phyloP scores from a whole-genome alignment of 2,329 filamentous ascomycete genomes.

The Metarhizium guizhouense region DNA sequence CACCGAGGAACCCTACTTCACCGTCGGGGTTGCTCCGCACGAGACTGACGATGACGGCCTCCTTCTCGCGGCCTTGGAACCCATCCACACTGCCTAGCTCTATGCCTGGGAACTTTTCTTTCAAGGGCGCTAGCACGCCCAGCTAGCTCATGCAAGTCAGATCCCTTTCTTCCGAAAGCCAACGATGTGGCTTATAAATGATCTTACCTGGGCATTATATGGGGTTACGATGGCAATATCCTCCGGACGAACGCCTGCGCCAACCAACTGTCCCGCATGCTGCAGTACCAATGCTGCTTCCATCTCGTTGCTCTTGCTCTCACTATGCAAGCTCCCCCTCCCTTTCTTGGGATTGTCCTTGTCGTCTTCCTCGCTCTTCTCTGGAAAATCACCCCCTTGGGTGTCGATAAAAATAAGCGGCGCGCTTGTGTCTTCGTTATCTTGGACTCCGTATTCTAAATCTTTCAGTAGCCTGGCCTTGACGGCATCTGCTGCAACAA shows the following conservation, averaged over 20 bases:
- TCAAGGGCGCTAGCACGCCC: constrained; percentile 68
- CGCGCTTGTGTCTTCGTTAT: constrained; percentile 79
- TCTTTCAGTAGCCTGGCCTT: constrained; percentile 66
- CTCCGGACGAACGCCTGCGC: constrained; percentile 67
- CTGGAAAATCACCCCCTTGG: constrained; percentile 85
- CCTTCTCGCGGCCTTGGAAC: constrained; percentile 95
- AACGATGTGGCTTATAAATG: background rate
- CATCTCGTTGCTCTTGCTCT: constrained; percentile 85
- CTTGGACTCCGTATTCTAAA: constrained; percentile 66
- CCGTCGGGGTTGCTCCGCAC: constrained; percentile 81
- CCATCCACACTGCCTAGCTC: constrained; percentile 96
- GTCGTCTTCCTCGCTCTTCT: constrained; percentile 69
- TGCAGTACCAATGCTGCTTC: constrained; percentile 73
- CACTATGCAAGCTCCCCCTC: constrained; percentile 35
- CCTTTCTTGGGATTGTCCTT: constrained; percentile 34
- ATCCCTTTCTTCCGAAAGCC: background rate
- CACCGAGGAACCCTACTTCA: constrained; percentile 87
- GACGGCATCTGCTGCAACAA: constrained; percentile 74
- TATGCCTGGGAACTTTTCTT: constrained; percentile 72
- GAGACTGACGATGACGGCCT: constrained; percentile 87
- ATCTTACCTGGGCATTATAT: constrained; percentile 77
- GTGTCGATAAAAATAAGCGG: constrained; percentile 93
- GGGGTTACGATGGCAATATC: constrained; percentile 93
- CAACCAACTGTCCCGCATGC: constrained; percentile 70
- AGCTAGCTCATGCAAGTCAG: constrained; percentile 40